Conservation (phyloP, 2,329 filamentous ascomycete genomes). For the Talaromyces sp. region DNA sequence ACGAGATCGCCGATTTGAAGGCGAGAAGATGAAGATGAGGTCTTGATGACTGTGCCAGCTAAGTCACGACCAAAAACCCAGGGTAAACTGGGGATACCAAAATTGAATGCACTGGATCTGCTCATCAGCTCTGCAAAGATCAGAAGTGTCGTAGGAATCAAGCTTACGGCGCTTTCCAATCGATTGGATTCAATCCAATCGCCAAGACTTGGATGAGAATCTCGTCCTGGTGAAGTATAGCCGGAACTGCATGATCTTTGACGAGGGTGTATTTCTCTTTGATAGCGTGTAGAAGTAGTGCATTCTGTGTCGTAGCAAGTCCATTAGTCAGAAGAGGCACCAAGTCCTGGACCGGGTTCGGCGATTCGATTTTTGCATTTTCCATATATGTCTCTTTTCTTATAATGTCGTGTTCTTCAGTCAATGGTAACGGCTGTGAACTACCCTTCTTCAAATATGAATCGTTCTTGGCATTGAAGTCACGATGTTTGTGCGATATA, state of each 20-base stretch:
- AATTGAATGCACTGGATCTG: slow-evolving; percentile 60
- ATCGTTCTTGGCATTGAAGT: background rate
- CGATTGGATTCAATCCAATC: slow-evolving; percentile 72
- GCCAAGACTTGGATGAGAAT: slow-evolving; percentile 61
- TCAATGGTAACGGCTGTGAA: background rate
- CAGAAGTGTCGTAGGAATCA: background rate
- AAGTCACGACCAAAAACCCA: slow-evolving; percentile 68
- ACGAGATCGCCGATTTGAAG: slow-evolving; percentile 56
- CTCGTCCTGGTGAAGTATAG: slow-evolving; percentile 47
- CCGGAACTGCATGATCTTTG: slow-evolving; percentile 46
- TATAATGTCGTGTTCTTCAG: background rate
- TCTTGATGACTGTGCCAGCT: slow-evolving; percentile 60
- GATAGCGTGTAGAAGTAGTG: slow-evolving; percentile 49
- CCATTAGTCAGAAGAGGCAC: background rate
- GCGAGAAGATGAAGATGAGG: slow-evolving; percentile 43
- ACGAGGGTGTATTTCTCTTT: slow-evolving; percentile 51
- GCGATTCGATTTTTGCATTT: background rate
- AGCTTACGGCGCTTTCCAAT: slow-evolving; percentile 68
- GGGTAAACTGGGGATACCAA: slow-evolving; percentile 63
- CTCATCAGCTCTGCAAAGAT: background rate
- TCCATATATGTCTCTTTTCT: background rate
- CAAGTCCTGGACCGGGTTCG: background rate
- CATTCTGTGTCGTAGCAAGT: slow-evolving; percentile 22
- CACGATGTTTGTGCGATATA: slow-evolving; percentile 4
- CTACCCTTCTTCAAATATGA: background rate